Evolutionary conservation across 352 stramenopile genomes (phyloP).

Genomic region (Phytophthora brassicae): DNA sequence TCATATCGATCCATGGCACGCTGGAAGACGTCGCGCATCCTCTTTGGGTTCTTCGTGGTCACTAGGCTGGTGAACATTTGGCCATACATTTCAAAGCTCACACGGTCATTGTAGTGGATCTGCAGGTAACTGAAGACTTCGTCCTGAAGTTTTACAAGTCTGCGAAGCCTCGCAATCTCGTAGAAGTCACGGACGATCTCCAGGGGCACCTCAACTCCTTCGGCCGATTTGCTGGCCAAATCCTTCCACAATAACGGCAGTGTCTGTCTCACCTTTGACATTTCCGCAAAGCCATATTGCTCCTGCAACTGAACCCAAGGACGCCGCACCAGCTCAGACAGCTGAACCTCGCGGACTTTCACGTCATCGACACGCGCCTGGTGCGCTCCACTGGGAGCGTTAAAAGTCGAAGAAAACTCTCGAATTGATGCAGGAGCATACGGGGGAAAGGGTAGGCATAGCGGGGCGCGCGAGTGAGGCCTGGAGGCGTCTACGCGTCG

Average conservation of each 20-base stretch:
- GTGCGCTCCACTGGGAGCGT: constrained; percentile 1
- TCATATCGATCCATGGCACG: constrained; percentile 32
- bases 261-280: constrained; percentile 31
- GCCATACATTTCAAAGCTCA: constrained; percentile 46
- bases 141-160: constrained; percentile 32
- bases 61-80: constrained; percentile 45
- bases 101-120: constrained; percentile 25
- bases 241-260: constrained; percentile 33
- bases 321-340: constrained; percentile 34
- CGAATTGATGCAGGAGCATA: background rate
- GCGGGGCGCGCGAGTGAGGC: background rate
- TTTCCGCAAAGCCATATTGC: constrained; percentile 21
- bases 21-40: constrained; percentile 37
- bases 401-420: constrained; percentile 9
- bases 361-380: constrained; percentile 8
- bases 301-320: constrained; percentile 33
- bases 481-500: background rate
- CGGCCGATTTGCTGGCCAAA: constrained; percentile 9
- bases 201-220: constrained; percentile 10
- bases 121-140: constrained; percentile 49
- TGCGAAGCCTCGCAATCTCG: constrained; percentile 26
- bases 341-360: constrained; percentile 28
- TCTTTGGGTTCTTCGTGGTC: constrained; percentile 17
- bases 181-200: constrained; percentile 40
- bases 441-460: background rate